Evolutionary conservation across 768 basidiomycete genomes (phyloP).

Genomic region (Sistotremastrum suecicum): DNA sequence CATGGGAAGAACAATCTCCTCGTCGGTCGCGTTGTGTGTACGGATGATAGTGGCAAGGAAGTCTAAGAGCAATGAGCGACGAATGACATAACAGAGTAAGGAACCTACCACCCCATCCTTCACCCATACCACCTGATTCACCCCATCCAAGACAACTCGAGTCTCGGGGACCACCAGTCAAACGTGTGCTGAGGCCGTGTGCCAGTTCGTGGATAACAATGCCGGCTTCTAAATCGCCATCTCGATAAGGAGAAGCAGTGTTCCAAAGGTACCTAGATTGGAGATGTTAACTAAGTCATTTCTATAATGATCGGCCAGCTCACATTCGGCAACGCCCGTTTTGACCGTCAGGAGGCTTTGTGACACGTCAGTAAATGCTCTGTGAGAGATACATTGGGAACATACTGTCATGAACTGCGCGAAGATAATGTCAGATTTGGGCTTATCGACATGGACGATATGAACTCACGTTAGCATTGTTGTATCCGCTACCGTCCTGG

Average conservation of each 20-base stretch:
- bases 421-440: slow-evolving; percentile 1
- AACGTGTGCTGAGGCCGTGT: slow-evolving; percentile 85
- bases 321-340: slow-evolving; percentile 86
- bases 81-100: neutral
- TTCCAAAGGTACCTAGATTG: slow-evolving; percentile 64
- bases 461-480: slow-evolving; percentile 67
- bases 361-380: slow-evolving; percentile 19
- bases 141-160: slow-evolving; percentile 94
- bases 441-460: slow-evolving; percentile 11
- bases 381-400: too few species aligned
- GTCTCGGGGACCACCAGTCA: slow-evolving; percentile 89
- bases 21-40: slow-evolving; percentile 51
- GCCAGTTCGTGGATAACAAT: slow-evolving; percentile 87
- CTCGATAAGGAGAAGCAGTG: slow-evolving; percentile 77
- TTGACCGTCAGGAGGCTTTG: slow-evolving; percentile 72
- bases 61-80: slow-evolving; percentile 23
- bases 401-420: slow-evolving; percentile 12
- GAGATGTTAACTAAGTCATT: too few species aligned
- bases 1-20: slow-evolving; percentile 39
- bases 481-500: slow-evolving; percentile 88
- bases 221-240: slow-evolving; percentile 92
- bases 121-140: slow-evolving; percentile 94
- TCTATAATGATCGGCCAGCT: too few species aligned
- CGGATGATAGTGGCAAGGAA: slow-evolving; percentile 82
- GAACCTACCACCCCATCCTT: slow-evolving; percentile 75